These are phyloP conservation scores for Colletotrichum sp. DNA, from an alignment of 2,329 filamentous ascomycete genomes.

Conservation along the genomic window DNA sequence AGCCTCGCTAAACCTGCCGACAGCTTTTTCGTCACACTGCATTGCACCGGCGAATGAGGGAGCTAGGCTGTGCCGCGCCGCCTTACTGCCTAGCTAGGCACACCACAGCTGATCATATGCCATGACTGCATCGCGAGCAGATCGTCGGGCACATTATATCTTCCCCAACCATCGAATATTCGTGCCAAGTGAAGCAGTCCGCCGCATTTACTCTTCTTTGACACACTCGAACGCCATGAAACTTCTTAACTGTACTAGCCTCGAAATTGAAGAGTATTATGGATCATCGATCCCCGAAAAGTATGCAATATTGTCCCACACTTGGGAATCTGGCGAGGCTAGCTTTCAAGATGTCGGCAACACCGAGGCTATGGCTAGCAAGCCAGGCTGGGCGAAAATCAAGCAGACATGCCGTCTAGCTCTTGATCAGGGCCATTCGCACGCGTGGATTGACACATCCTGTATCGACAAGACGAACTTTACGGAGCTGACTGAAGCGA, in stretches of 20 bases:
- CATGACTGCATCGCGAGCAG: not conserved
- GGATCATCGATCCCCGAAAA: not conserved
- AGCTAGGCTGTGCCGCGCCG: not conserved
- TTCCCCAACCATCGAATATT: not conserved
- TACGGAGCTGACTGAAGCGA: not conserved
- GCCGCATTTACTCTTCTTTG: fast-evolving
- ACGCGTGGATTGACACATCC: not conserved
- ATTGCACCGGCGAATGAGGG: not conserved
- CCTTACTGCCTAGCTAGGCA: not conserved
- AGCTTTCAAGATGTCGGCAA: not conserved
- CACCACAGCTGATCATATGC: not conserved
- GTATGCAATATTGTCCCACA: not conserved
- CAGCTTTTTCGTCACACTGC: not conserved
- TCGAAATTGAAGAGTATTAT: not conserved
- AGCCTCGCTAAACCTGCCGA: not conserved
- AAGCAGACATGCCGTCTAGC: not conserved
- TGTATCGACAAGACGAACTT: not conserved
- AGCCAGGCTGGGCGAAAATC: not conserved
- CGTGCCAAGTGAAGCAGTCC: not conserved
- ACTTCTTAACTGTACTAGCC: not conserved
- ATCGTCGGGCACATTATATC: not conserved
- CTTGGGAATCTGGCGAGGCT: not conserved
- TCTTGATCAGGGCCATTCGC: not conserved
- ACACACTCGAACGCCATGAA: not conserved
- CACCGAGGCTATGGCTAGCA: not conserved